Base-by-base conservation (phyloP, 805 yeast genomes). In the Lachancea mirantina region DNA sequence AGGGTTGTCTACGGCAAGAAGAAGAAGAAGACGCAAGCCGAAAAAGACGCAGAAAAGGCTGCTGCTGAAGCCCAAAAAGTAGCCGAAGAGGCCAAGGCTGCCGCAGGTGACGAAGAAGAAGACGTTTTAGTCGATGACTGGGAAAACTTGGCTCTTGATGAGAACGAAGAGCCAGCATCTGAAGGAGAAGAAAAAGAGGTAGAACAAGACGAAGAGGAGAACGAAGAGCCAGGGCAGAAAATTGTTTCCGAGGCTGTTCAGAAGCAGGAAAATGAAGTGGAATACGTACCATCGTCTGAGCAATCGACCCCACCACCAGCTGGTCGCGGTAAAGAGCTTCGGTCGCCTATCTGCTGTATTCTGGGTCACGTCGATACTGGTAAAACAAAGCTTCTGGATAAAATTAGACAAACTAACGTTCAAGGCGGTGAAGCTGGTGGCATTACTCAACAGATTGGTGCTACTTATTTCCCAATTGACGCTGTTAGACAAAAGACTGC, bases 401-500 rank as follows among this genome's bases (percentile, higher is more conserved):
- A 92, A 64, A 79, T 92, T 49, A 89, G 99, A 68, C 96, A 89
- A 68, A 92, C 97, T 25, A 92, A 92, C 56, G 99, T 92, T 41
- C 99, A 92, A 69, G 99, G 96, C 61, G 99, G 98, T 57, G 99
- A 92, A 68, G 99, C 99, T 35, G 99, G 99, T 70, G 99, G 99
- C 70, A 92, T 92, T 61, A 92, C 99, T 45, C 99, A 92, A 73
- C 99, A 92, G 67, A 92, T 92, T 57, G 99, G 99, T 76, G 99
- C 99, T 36, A 92, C 99, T 14, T 92, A 92, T 61, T 92, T 92
- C 84, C 98, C 98, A 41, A 87, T 92, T 47, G 94, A 82, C 19
- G 87, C 96, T 26, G 84, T 92, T 52, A 78, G 79, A 61, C 77
- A 77, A 55, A 92, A 92, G 67, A 92, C 97, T 17, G 81, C 76